Conservation (phyloP, 2,329 filamentous ascomycete species). For the Bipolaris cookei region DNA sequence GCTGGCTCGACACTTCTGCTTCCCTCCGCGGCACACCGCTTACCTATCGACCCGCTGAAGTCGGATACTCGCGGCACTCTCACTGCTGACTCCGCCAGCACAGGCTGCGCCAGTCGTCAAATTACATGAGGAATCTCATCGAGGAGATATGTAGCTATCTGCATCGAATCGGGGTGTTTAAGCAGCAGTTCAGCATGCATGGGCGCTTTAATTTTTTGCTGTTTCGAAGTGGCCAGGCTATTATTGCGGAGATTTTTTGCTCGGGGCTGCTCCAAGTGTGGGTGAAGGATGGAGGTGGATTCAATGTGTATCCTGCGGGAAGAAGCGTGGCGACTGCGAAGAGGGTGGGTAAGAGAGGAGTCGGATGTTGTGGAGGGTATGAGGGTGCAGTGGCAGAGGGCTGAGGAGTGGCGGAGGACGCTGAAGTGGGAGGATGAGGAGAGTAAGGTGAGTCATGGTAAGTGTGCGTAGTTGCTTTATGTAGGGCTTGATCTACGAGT, state of each 20-base stretch:
- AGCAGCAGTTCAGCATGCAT: constrained; percentile 35
- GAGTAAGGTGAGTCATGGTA: constrained; percentile 7
- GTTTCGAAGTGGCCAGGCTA: constrained; percentile 29
- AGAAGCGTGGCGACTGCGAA: constrained; percentile 29
- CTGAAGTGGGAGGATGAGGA: constrained; percentile 20
- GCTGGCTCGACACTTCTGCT: constrained; percentile 20
- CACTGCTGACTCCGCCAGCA: constrained; percentile 32
- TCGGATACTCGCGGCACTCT: constrained; percentile 34
- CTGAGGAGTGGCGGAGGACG: constrained; percentile 28
- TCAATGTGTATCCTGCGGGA: constrained; percentile 40
- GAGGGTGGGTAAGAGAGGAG: constrained; percentile 18
- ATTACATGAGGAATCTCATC: constrained; percentile 42
- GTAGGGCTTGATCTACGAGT: no score
- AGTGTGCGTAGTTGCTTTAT: not conserved
- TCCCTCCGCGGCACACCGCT: constrained; percentile 22
- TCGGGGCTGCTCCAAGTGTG: constrained; percentile 38
- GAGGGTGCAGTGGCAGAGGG: constrained; percentile 18
- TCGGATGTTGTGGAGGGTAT: constrained; percentile 23
- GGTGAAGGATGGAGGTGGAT: constrained; percentile 35
- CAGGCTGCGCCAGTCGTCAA: constrained; percentile 29
- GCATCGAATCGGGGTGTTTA: constrained; percentile 2
- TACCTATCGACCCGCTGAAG: constrained; percentile 31
- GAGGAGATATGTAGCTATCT: constrained; percentile 36
- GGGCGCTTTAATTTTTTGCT: constrained; percentile 38
- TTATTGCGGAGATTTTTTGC: constrained; percentile 40